Evolutionary conservation across 306 rosid genomes (phyloP), one percentile per base, ranked within the genome.

Genomic region (Spatholobus suberectus): DNA sequence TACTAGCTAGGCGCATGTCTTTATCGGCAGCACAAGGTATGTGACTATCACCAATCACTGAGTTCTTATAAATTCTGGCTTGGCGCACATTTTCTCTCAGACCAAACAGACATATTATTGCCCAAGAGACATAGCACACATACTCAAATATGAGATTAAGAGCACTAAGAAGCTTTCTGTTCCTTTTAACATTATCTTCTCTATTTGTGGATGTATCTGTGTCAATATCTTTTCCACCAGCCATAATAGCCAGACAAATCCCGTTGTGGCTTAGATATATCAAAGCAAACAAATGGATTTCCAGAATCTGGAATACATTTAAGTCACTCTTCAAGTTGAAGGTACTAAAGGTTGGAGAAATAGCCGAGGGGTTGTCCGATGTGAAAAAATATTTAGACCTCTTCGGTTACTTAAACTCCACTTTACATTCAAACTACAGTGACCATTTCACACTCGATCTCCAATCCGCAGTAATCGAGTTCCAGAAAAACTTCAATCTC

Each of bases 401-500:
- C 26, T 62, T 66, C 40, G 82, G 82, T 0, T 78, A 49, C 67
- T 8, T 66, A 35, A 66, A 49, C 41, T 38, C 40, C 11, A 4
- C 66, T 2, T 15, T 37, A 2, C 4, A 21, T 1, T 29, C 81
- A 44, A 32, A 77, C 11, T 77, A 46, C 73, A 29, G 15, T 0
- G 10, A 77, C 40, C 0, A 18, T 0, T 77, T 77, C 73, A 62
- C 61, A 0, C 46, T 4, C 4, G 41, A 66, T 49, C 41, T 78
- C 11, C 67, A 51, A 67, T 37, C 76, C 13, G 75, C 68, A 5
- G 15, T 78, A 37, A 14, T 1, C 5, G 0, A 17, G 14, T 78
- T 4, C 46, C 83, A 79, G 55, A 37, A 24, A 11, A 37, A 23
- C 52, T 79, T 51, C 68, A 67, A 79, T 4, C 76, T 79, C 21